Conservation (phyloP, 2,329 filamentous ascomycete species). For the Zelopaecilomyces penicillatus region DNA sequence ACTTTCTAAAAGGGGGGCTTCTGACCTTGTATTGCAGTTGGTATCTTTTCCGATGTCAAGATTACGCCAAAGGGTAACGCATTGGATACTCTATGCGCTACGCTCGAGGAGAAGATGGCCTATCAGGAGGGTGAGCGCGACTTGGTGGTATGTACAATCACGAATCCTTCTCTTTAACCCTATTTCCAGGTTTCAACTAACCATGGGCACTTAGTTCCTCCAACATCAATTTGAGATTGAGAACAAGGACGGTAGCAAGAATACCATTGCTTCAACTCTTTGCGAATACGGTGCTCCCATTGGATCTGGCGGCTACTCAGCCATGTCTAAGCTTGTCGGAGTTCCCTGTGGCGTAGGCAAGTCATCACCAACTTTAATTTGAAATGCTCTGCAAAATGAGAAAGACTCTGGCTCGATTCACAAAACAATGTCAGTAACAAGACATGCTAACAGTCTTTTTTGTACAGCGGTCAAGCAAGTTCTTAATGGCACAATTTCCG, state of each 20-base stretch:
- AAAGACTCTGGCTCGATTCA: no score
- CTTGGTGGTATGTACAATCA: constrained; percentile 48
- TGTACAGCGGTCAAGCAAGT: constrained; percentile 62
- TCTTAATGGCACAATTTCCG: constrained; percentile 61
- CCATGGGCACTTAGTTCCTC: constrained; percentile 25
- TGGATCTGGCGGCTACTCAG: constrained; percentile 55
- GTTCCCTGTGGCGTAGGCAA: background rate
- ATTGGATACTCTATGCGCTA: constrained; percentile 84
- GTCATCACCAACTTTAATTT: background rate
- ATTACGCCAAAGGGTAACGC: constrained; percentile 70
- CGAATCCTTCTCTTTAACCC: background rate
- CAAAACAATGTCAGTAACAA: no score
- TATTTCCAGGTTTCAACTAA: background rate
- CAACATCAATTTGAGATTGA: constrained; percentile 82
- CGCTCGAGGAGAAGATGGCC: constrained; percentile 85
- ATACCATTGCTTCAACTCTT: constrained; percentile 74
- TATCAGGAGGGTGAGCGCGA: constrained; percentile 78
- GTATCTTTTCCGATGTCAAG: constrained; percentile 16
- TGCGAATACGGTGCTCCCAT: constrained; percentile 68
- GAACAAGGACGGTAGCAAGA: constrained; percentile 66
- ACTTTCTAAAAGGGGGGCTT: no score
- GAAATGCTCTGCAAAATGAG: no score
- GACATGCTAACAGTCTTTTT: no score
- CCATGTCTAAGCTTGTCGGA: constrained; percentile 79
- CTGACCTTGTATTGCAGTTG: background rate